phyloP scores from a whole-genome alignment of 768 basidiomycete species.

The Macrolepiota albuminosa region DNA sequence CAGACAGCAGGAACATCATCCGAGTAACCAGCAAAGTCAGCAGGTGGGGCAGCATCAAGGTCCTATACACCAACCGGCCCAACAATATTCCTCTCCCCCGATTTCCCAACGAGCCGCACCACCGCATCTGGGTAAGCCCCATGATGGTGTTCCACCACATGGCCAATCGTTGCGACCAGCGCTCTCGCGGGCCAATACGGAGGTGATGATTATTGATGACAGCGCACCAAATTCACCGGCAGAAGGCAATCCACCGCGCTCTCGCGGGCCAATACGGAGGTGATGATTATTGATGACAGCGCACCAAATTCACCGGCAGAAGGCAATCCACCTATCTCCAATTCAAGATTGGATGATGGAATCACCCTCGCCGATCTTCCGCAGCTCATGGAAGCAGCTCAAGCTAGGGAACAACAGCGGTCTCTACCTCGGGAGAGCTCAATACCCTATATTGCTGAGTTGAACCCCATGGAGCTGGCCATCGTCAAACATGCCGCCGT shows the following conservation, averaged over 20 bases:
- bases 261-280: slow-evolving; percentile 76
- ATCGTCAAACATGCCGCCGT: slow-evolving; percentile 93
- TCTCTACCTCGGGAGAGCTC: slow-evolving; percentile 72
- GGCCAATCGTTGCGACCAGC: slow-evolving; percentile 60
- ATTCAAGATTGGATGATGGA: slow-evolving; percentile 57
- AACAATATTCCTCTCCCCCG: slow-evolving; percentile 22
- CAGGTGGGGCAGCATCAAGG: slow-evolving; percentile 35
- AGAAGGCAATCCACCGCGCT: slow-evolving; percentile 43
- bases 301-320: slow-evolving; percentile 66
- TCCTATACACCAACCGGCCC: slow-evolving; percentile 22
- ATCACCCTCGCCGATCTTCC: slow-evolving; percentile 95
- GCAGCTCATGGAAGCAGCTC: slow-evolving; percentile 86
- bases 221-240: slow-evolving; percentile 69
- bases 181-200: slow-evolving; percentile 75
- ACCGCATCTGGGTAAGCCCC: slow-evolving; percentile 36
- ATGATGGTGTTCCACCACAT: slow-evolving; percentile 27
- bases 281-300: slow-evolving; percentile 85
- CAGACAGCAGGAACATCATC: slow-evolving; percentile 38
- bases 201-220: slow-evolving; percentile 87
- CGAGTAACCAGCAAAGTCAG: slow-evolving; percentile 27
- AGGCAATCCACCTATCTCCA: slow-evolving; percentile 29
- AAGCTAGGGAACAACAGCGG: slow-evolving; percentile 85
- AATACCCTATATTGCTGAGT: slow-evolving; percentile 80
- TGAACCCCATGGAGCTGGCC: slow-evolving; percentile 78
- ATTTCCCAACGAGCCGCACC: slow-evolving; percentile 28